Conservation (phyloP, 2,329 filamentous ascomycete genomes). For the Whalleya microplaca region DNA sequence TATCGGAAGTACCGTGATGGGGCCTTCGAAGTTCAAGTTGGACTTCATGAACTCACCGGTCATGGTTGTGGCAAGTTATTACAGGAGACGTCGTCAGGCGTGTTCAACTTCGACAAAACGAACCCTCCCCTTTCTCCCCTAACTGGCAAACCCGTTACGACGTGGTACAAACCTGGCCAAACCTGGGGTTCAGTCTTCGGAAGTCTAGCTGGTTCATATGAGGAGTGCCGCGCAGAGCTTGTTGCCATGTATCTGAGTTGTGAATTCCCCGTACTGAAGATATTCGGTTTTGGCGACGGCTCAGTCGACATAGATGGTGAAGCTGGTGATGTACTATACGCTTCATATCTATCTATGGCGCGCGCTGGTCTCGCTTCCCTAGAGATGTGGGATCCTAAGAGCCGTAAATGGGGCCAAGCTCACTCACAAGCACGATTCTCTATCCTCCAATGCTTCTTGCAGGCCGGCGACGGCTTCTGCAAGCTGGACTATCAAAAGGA, state of each 20-base stretch:
- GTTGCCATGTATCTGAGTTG: constrained; percentile 89
- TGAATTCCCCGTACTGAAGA: constrained; percentile 84
- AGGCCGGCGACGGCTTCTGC: constrained; percentile 86
- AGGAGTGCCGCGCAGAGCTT: constrained; percentile 92
- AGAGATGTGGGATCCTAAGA: constrained; percentile 94
- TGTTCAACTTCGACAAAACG: constrained; percentile 84
- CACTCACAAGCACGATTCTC: constrained; percentile 92
- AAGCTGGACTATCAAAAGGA: constrained; percentile 74
- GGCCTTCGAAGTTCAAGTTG: constrained; percentile 94
- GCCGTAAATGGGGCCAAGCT: constrained; percentile 87
- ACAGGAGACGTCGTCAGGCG: constrained; percentile 80
- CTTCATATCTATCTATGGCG: constrained; percentile 90
- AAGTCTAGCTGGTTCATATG: constrained; percentile 82
- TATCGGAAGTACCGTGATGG: constrained; percentile 84
- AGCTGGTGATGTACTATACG: constrained; percentile 86
- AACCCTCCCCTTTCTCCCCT: constrained; percentile 84
- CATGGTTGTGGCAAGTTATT: constrained; percentile 94
- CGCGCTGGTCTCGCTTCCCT: constrained; percentile 86
- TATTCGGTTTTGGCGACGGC: constrained; percentile 90
- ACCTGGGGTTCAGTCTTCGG: constrained; percentile 96
- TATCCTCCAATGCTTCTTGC: constrained; percentile 81
- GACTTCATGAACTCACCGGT: constrained; percentile 83
- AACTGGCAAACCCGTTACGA: constrained; percentile 74
- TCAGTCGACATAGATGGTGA: constrained; percentile 70
- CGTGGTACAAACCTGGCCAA: constrained; percentile 93